Evolutionary conservation across 192 early-diverging fungal genomes (phyloP).

Genomic region (Helicostylum pulchrum): DNA sequence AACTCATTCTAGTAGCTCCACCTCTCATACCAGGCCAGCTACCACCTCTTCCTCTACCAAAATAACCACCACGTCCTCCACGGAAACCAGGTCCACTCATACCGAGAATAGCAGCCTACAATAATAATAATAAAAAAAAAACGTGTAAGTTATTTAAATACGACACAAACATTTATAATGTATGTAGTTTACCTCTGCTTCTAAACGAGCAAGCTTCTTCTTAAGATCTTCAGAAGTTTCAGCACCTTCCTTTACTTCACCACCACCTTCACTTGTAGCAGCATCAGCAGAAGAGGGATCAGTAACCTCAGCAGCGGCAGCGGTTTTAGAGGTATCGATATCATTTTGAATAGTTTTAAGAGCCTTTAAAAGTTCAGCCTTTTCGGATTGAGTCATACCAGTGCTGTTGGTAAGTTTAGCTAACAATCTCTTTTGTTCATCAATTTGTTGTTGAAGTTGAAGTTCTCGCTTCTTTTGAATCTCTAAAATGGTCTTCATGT

Average conservation of each 20-base stretch:
- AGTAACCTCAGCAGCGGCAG: not conserved
- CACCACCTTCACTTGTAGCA: not conserved
- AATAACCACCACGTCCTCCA: conserved; percentile 43
- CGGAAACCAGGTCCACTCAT: conserved; percentile 36
- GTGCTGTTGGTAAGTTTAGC: conserved; percentile 53
- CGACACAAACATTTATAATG: not conserved
- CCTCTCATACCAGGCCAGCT: conserved; percentile 32
- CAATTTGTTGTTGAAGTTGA: conserved; percentile 57
- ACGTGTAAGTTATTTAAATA: not conserved
- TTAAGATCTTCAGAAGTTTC: conserved; percentile 45
- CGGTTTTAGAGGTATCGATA: conserved; percentile 33
- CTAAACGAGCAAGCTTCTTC: conserved; percentile 57
- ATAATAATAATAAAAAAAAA: not conserved
- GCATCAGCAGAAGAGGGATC: conserved; percentile 28
- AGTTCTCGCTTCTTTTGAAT: conserved; percentile 58
- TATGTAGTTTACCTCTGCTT: conserved; percentile 52
- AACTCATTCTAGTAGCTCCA: conserved; percentile 39
- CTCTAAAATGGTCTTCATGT: conserved; percentile 47
- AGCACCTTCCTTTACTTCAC: conserved; percentile 14
- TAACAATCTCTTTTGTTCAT: conserved; percentile 60
- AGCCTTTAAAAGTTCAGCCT: conserved; percentile 45
- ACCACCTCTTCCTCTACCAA: conserved; percentile 48
- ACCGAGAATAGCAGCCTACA: conserved; percentile 37
- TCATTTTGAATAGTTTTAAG: conserved; percentile 46
- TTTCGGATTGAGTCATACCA: conserved; percentile 43